These are phyloP conservation scores for Leccinellum rugosiceps DNA, from an alignment of 768 basidiomycete species.

Conservation along the genomic window DNA sequence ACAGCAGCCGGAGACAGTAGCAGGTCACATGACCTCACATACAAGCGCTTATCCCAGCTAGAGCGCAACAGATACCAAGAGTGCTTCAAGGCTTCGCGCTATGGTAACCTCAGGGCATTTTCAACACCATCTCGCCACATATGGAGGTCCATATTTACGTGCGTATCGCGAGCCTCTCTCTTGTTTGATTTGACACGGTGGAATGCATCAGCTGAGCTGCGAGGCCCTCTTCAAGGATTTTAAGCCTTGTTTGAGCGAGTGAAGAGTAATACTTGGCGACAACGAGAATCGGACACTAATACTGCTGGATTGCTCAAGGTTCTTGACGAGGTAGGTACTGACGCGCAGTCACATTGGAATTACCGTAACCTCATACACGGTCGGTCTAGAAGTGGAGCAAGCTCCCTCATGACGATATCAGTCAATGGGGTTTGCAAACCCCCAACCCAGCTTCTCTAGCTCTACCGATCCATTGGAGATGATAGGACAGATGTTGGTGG, in stretches of 20 bases:
- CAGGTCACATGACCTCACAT: not conserved
- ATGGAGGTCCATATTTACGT: conserved; percentile 61
- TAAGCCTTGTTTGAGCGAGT: conserved; percentile 44
- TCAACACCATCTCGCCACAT: conserved; percentile 65
- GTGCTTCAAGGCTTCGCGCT: conserved; percentile 60
- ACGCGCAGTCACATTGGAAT: not conserved
- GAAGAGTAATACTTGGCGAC: conserved; percentile 45
- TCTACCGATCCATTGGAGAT: too few species aligned
- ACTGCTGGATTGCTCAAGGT: conserved; percentile 47
- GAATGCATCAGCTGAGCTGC: conserved; percentile 51
- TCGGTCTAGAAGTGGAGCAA: conserved; percentile 54
- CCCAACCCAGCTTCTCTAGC: conserved; percentile 23
- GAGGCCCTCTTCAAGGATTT: conserved; percentile 70
- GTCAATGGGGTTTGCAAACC: conserved; percentile 40
- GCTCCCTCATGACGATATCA: conserved; percentile 63
- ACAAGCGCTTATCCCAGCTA: too few species aligned
- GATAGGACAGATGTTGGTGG: too few species aligned
- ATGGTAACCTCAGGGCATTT: conserved; percentile 61
- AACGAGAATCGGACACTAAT: conserved; percentile 45
- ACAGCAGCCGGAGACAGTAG: not conserved
- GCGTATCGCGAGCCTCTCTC: not conserved
- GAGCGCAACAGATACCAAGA: conserved; percentile 40
- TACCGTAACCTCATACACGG: conserved; percentile 5
- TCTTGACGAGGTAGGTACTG: conserved; percentile 47
- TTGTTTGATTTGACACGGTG: not conserved